Base-by-base conservation (phyloP, 305 asterid genomes). In the Nicotiana rustica region DNA sequence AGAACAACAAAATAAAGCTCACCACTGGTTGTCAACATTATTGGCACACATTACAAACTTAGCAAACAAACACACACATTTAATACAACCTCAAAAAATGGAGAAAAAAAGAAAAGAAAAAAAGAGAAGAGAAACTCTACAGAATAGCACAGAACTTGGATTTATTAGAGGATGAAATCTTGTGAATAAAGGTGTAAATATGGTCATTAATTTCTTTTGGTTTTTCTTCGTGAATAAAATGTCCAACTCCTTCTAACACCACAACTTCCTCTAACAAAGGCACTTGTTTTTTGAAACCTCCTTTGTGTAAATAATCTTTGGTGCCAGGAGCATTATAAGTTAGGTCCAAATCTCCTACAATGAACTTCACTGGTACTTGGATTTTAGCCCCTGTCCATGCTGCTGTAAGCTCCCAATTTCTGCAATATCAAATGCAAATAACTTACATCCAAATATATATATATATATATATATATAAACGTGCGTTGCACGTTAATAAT, bases 361-460 rank as follows among this genome's bases (percentile, higher is more conserved):
- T 61, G 61, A 62, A 79, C 2, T 79, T 79, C 17, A 79, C 82
- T 18, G 61, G 82, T 41, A 79, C 73, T 65, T 18, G 68, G 0
- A 79, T 10, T 18, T 79, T 61, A 36, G 82, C 73, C n/a, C 82
- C 82, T 10, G 59, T 79, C 82, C 82, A 79, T 19, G 82, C 82
- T 79, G 44, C 60, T 36, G 73, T 79, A 13, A 79, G 25, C 59
- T 79, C 82, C 82, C 82, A 79, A 25, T 79, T 79, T 6, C 79
- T 75, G 64, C 79, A 75, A 21, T 71, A 29, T 55, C n/a, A 55
- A 14, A 55, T 55, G 18, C 60, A 55, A 55, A 55, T 55, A 55
- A 55, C 60, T 55, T 55, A 55, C 29, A 25, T 25, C 29, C 29
- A 25, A 25, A 25, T 25, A 25, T 25, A 25, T 25, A 25, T 25